These are phyloP conservation scores for Ceratocystis cubensis DNA, from an alignment of 2,329 filamentous ascomycete species.

Conservation along the genomic window DNA sequence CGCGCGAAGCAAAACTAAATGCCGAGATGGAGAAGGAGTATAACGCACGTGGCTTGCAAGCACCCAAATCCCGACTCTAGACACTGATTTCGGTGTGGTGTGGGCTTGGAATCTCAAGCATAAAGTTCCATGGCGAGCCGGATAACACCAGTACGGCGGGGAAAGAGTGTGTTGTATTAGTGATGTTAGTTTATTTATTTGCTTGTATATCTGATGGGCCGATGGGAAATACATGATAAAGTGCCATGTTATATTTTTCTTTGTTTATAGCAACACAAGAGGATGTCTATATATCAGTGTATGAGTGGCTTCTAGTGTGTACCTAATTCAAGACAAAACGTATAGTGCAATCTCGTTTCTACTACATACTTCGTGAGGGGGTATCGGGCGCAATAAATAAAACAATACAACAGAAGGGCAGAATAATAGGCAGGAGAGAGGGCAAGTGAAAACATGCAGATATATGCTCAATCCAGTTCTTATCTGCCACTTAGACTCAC, in stretches of 20 bases:
- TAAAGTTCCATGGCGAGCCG: not conserved
- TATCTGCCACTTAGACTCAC: too few species aligned
- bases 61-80: constrained; percentile 29
- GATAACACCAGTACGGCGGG: not conserved
- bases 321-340: not conserved
- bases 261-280: not conserved
- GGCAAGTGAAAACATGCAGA: too few species aligned
- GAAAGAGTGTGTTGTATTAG: not conserved
- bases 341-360: not conserved
- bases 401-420: constrained; percentile 16
- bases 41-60: constrained; percentile 13
- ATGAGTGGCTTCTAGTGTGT: not conserved
- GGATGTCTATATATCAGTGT: not conserved
- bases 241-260: not conserved
- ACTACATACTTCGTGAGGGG: not conserved
- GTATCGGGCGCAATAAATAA: constrained; percentile 10
- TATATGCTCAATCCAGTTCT: too few species aligned
- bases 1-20: constrained; percentile 34
- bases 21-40: constrained; percentile 36
- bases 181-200: not conserved
- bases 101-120: not conserved
- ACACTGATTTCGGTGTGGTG: not conserved
- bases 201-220: not conserved
- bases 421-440: too few species aligned
- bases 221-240: not conserved